These are phyloP conservation scores for Epichloe festucae DNA, from an alignment of 2,329 filamentous ascomycete genomes.

Conservation along the genomic window DNA sequence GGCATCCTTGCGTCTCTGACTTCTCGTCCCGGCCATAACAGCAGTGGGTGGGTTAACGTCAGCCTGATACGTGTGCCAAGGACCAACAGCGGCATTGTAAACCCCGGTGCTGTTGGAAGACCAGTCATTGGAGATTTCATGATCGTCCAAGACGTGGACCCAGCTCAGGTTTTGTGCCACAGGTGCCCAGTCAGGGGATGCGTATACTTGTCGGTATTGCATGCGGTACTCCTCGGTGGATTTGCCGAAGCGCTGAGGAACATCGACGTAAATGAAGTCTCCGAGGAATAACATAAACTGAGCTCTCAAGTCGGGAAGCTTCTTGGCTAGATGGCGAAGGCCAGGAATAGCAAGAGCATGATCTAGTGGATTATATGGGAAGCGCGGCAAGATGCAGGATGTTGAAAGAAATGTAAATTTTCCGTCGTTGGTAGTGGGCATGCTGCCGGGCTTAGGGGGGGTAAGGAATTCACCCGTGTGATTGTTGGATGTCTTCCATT, in stretches of 20 bases:
- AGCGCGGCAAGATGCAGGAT: slow-evolving; percentile 82
- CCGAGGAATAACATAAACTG: slow-evolving; percentile 75
- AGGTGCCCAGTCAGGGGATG: slow-evolving; percentile 78
- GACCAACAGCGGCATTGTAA: slow-evolving; percentile 56
- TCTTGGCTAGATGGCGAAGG: slow-evolving; percentile 60
- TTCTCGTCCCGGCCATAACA: slow-evolving; percentile 31
- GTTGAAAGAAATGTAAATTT: slow-evolving; percentile 85
- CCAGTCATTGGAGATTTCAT: slow-evolving; percentile 88
- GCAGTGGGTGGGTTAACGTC: slow-evolving; percentile 67
- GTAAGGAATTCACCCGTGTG: slow-evolving; percentile 70
- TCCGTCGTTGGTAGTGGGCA: slow-evolving; percentile 45
- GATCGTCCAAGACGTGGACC: slow-evolving; percentile 94
- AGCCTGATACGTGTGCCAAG: slow-evolving; percentile 78
- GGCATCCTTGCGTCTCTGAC: slow-evolving; percentile 33
- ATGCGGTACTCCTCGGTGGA: slow-evolving; percentile 66
- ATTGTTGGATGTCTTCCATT: slow-evolving; percentile 79
- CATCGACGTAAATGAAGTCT: slow-evolving; percentile 85
- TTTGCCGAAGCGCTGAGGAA: slow-evolving; percentile 66
- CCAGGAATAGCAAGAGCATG: slow-evolving; percentile 76
- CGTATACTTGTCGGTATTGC: slow-evolving; percentile 92
- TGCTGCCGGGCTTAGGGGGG: slow-evolving; percentile 57
- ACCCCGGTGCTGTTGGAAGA: slow-evolving; percentile 43
- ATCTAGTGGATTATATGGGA: slow-evolving; percentile 77
- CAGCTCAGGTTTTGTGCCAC: slow-evolving; percentile 75
- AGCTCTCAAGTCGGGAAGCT: slow-evolving; percentile 56